Percentiles rank a stretch among this genome's conserved stretches.
Evolutionary conservation across 2,329 filamentous ascomycete genomes (phyloP).

Genomic region (Claviceps sp.): DNA sequence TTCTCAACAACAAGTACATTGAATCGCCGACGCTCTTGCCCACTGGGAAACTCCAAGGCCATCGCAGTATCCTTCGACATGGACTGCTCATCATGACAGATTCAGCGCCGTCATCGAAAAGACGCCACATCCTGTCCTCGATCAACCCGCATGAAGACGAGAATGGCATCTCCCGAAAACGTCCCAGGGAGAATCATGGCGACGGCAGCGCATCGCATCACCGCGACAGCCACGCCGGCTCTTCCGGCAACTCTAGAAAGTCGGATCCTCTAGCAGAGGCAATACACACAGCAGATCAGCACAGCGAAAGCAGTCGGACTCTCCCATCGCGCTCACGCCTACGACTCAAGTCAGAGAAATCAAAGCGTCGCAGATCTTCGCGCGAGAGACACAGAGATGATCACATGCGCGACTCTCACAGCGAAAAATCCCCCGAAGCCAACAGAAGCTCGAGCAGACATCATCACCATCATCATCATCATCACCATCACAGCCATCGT

Average conservation of each 20-base stretch:
- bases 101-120: constrained; percentile 20
- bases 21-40: too few relatives aligned
- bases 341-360: constrained; percentile 4
- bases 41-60: too few relatives aligned
- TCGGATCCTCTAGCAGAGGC: neutral
- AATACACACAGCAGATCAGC: neutral
- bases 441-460: constrained; percentile 12
- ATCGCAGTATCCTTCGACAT: constrained; percentile 6
- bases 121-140: constrained; percentile 36
- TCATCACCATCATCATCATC: constrained; percentile 9
- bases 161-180: neutral
- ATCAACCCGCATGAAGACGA: constrained; percentile 25
- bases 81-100: constrained; percentile 20
- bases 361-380: constrained; percentile 2
- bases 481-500: constrained; percentile 19
- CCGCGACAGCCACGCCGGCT: constrained; percentile 3
- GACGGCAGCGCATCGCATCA: neutral
- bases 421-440: constrained; percentile 10
- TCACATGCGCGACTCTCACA: constrained; percentile 2
- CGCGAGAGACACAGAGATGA: neutral
- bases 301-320: neutral
- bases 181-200: neutral
- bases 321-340: constrained; percentile 1
- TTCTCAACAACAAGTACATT: too few relatives aligned
- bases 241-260: neutral